Evolutionary conservation across 1,284 basidiomycete species (phyloP).

Genomic region (Porogramme epimiltina): DNA sequence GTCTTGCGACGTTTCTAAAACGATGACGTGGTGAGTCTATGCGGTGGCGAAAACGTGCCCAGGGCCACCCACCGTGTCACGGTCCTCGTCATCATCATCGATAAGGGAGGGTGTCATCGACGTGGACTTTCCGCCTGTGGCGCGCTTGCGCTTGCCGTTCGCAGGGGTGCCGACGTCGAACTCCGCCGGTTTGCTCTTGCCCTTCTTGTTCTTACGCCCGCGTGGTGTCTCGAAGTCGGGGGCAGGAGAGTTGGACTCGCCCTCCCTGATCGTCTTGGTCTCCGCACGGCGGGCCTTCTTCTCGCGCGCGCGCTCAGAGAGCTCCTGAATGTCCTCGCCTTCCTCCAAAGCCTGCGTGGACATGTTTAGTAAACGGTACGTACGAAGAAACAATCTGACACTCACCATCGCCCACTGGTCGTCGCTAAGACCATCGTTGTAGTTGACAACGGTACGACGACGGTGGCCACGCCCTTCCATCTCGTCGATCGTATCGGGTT

Average conservation of each 20-base stretch:
- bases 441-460: constrained; percentile 83
- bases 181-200: constrained; percentile 57
- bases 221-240: constrained; percentile 60
- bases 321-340: constrained; percentile 83
- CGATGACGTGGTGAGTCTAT: background rate
- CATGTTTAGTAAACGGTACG: background rate
- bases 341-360: constrained; percentile 90
- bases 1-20: constrained; percentile 79
- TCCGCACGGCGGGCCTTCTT: constrained; percentile 59
- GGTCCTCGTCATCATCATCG: constrained; percentile 73
- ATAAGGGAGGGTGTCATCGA: constrained; percentile 76
- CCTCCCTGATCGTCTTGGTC: constrained; percentile 33
- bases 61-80: constrained; percentile 54
- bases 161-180: constrained; percentile 47
- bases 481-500: constrained; percentile 67
- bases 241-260: constrained; percentile 53
- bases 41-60: background rate
- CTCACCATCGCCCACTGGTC: constrained; percentile 89
- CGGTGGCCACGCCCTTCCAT: constrained; percentile 85
- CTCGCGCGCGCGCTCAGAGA: constrained; percentile 62
- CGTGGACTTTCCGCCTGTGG: constrained; percentile 61
- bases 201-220: constrained; percentile 60
- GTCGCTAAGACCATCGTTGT: constrained; percentile 93
- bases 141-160: constrained; percentile 66
- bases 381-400: constrained; percentile 2